Conservation (phyloP, 257 asterid species). For the Nicotiana otophora region DNA sequence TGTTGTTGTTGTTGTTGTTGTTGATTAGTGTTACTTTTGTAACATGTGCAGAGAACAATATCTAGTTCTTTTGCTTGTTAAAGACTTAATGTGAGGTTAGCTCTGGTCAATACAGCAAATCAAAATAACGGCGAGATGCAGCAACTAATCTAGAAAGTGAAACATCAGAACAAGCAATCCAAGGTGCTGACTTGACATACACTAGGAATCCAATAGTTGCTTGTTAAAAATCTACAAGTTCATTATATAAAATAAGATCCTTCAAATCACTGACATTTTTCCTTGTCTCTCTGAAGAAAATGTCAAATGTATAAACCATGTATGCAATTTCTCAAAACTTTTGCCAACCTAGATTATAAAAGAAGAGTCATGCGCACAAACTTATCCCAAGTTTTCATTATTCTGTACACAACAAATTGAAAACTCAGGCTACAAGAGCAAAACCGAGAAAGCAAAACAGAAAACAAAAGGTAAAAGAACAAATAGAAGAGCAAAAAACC, state of each 20-base stretch:
- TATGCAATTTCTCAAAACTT: too few species aligned
- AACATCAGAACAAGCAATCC: neutral
- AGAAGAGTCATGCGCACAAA: neutral
- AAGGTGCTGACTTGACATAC: neutral
- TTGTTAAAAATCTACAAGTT: too few species aligned
- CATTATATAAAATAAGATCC: too few species aligned
- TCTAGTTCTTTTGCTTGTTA: neutral
- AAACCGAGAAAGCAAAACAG: neutral
- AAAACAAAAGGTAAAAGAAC: neutral
- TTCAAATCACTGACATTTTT: too few species aligned
- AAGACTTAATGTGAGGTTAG: neutral
- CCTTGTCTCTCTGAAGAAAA: too few species aligned
- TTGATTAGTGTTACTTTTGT: neutral
- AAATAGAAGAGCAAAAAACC: neutral
- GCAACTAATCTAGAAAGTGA: conserved; percentile 2
- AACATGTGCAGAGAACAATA: neutral
- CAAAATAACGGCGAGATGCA: neutral
- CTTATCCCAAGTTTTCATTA: neutral
- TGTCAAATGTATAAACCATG: too few species aligned
- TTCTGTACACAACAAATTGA: neutral
- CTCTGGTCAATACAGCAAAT: neutral
- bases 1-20: too few species aligned
- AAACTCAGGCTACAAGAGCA: neutral
- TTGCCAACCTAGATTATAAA: too few species aligned
- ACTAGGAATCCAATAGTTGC: too few species aligned